Evolutionary conservation across 306 rosid species (phyloP), one percentile per base, ranked within the genome.

Genomic region (Pachyrhizus erosus): DNA sequence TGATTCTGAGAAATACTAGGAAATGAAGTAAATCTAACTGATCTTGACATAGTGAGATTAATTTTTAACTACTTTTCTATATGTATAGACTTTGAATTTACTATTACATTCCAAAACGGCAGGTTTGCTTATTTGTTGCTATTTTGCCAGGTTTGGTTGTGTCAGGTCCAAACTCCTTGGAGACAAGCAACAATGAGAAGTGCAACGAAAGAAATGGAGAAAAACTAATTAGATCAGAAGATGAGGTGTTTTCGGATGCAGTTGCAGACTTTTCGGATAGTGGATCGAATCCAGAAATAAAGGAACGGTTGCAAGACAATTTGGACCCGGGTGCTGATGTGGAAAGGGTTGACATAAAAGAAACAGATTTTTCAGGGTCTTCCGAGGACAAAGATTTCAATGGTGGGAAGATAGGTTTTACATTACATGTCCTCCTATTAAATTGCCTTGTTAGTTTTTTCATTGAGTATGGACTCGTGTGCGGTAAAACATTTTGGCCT

Each of bases 231-330:
- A 88, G 79, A 83, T 85, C 90, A 18, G 96, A 91, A 73, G 89
- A 89, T 71, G 96, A 89, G 9, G 84, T 91, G 31, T 96, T 74
- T 73, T 85, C 94, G 5, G 99, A 92, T 87, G 98, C 97, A 13
- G 92, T 66, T 61, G 81, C 92, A 0, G 97, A 93, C 33, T 96
- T 93, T 89, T 77, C 87, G 12, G 94, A 90, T 23, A 55, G 58
- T 23, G 86, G 85, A 80, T 31, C 26, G 18, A 83, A 57, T 48
- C 78, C 70, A 1, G 81, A 83, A 65, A 33, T 66, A 43, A 84
- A 65, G 77, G 84, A 66, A 7, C 40, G 9, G 7, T 54, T 52
- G 43, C 84, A 64, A 65, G 80, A 18, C 64, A 65, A n/a, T 73
- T 65, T 78, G 72, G 88, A 82, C 70, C 65, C 84, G 7, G 83